A percentile compares a stretch with the other conserved stretches of the same genome.
Evolutionary conservation across 345 rosid species (phyloP).

Genomic region (Populus tremula): DNA sequence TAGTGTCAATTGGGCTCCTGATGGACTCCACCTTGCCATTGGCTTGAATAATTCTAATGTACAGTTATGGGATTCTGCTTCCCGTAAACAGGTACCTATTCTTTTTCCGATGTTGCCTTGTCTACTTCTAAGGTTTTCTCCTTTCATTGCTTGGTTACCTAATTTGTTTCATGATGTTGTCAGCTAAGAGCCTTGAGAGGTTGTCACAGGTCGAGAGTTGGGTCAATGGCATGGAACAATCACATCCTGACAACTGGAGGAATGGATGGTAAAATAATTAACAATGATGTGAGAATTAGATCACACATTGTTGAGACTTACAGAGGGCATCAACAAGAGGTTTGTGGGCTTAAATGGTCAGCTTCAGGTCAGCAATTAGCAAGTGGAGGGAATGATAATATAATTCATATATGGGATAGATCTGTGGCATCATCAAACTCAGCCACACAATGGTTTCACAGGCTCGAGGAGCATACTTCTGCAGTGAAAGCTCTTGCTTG

Average conservation of each 20-base stretch:
- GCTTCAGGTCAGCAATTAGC: conserved; percentile 23
- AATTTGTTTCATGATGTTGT: not conserved
- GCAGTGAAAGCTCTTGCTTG: conserved; percentile 59
- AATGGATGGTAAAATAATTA: conserved; percentile 1
- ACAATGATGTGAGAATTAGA: conserved; percentile 13
- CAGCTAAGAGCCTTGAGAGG: conserved; percentile 9
- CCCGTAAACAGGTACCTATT: conserved; percentile 16
- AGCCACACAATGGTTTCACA: conserved; percentile 47
- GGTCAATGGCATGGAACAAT: conserved; percentile 20
- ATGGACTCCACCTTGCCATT: conserved; percentile 38
- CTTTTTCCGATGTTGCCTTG: not conserved
- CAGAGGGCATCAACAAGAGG: not conserved
- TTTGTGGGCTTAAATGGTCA: conserved; percentile 5
- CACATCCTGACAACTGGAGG: conserved; percentile 21
- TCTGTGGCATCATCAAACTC: conserved; percentile 40
- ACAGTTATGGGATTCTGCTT: conserved; percentile 41
- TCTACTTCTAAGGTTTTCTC: not conserved
- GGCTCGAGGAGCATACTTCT: conserved; percentile 44
- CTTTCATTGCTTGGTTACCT: not conserved
- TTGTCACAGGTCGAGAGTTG: conserved; percentile 11
- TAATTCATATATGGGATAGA: conserved; percentile 50
- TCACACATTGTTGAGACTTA: conserved; percentile 2
- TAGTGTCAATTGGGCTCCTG: conserved; percentile 53
- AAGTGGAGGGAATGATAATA: conserved; percentile 47
- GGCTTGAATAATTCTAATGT: conserved; percentile 46